Evolutionary conservation across 2,329 filamentous ascomycete genomes (phyloP), one percentile per base, ranked within the genome.

Genomic region (Allantophomopsis cytisporea): DNA sequence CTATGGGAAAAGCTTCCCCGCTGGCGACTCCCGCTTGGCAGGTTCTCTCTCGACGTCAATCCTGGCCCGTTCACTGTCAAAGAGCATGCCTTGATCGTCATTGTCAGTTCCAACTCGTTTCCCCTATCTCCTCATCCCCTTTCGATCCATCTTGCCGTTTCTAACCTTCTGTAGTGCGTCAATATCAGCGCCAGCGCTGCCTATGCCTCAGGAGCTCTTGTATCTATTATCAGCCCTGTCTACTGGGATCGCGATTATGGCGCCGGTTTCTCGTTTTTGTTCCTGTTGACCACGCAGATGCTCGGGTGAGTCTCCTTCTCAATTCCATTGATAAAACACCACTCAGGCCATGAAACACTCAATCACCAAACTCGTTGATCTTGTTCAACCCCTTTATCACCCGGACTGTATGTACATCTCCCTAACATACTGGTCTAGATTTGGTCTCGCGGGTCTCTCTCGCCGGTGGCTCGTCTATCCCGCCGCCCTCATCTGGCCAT

Each of bases 21-120:
- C 5, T 47, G 43, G 43, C 39, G 43, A 40, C 39, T 47, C 4
- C 43, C 43, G 11, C 23, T 47, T 13, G 43, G 45, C 60, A 49
- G 39, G 73, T 76, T 65, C 5, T 57, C 50, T 14, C 75, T 68
- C 63, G 65, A 63, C 28, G 56, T 79, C 17, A 80, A 80, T 40
- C 75, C 76, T 0, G 74, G 76, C 0, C 74, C 76, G 1, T 80
- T 80, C 56, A 80, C 77, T 49, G 65, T 77, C 53, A 81, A 81
- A 55, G 76, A 80, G 51, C 76, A 80, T 52, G 59, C 73, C 35
- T 69, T 80, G 44, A 77, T 80, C 39, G 71, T 75, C n/a, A 71
- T 79, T 1, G 74, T 76, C 0, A 73, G 74, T 0, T 80, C 79
- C 56, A 79, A 75, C 23, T 8, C 8, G 23, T 28, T 28, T 28